Conservation (phyloP, 148 eudicot genomes). For the Pharnaceum exiguum region DNA sequence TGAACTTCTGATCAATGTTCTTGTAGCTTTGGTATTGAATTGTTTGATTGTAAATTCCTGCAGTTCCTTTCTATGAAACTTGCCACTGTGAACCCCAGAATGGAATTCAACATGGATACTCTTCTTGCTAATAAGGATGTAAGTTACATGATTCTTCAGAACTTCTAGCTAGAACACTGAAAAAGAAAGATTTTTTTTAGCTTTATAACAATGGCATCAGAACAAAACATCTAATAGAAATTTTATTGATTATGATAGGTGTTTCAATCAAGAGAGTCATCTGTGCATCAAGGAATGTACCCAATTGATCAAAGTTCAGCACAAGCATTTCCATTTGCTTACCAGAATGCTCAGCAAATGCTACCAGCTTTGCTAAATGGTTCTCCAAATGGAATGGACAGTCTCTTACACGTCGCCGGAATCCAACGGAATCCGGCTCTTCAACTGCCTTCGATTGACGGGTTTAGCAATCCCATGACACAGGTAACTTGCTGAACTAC, state of each 20-base stretch:
- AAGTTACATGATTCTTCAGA: constrained; percentile 29
- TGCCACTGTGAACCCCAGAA: constrained; percentile 66
- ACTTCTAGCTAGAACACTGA: no score
- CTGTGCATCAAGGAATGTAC: constrained; percentile 36
- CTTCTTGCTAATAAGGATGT: constrained; percentile 83
- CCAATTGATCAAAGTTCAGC: constrained; percentile 42
- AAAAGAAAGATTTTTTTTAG: no score
- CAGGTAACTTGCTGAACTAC: constrained; percentile 32
- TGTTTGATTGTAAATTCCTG: constrained; percentile 1
- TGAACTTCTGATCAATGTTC: not conserved
- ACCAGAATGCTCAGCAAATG: constrained; percentile 32
- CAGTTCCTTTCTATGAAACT: constrained; percentile 91
- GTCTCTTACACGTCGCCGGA: constrained; percentile 20
- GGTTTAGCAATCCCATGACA: constrained; percentile 40
- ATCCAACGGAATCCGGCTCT: constrained; percentile 22
- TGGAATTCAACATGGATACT: constrained; percentile 66
- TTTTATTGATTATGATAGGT: constrained; percentile 31
- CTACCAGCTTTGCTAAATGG: constrained; percentile 16
- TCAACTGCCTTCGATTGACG: constrained; percentile 38
- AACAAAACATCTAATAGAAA: no score
- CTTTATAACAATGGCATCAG: no score
- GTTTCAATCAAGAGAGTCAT: constrained; percentile 42
- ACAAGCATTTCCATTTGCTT: constrained; percentile 28
- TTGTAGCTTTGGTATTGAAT: not conserved
- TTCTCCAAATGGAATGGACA: constrained; percentile 36